phyloP scores from a whole-genome alignment of 495 filamentous ascomycete genomes.

The Penicillium atrosanguineum region DNA sequence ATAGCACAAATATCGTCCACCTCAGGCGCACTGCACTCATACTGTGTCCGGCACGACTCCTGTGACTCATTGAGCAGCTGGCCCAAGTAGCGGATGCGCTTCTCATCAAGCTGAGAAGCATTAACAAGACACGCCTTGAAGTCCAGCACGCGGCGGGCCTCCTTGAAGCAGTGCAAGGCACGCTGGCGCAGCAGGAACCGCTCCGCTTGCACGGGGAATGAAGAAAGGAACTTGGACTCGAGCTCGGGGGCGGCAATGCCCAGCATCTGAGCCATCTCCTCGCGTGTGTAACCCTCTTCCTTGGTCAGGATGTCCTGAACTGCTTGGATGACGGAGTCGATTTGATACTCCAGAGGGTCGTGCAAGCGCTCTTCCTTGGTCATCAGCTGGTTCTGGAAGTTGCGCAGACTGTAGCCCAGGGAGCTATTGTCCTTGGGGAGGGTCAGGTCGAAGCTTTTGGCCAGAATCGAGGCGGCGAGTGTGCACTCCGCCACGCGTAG shows the following conservation, averaged over 20 bases:
- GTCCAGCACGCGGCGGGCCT: constrained; percentile 80
- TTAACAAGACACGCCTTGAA: constrained; percentile 71
- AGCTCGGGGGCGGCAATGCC: constrained; percentile 67
- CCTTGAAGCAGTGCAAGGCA: constrained; percentile 84
- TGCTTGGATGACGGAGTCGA: constrained; percentile 64
- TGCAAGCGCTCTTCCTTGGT: constrained; percentile 55
- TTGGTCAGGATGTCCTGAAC: constrained; percentile 63
- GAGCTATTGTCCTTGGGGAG: constrained; percentile 81
- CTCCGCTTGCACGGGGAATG: constrained; percentile 84
- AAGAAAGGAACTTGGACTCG: constrained; percentile 69
- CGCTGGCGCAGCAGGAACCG: constrained; percentile 85
- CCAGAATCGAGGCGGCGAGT: constrained; percentile 76
- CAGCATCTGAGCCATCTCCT: constrained; percentile 77
- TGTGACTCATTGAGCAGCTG: constrained; percentile 87
- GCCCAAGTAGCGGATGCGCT: constrained; percentile 70
- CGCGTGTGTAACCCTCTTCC: constrained; percentile 80
- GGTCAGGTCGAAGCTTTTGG: constrained; percentile 57
- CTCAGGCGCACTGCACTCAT: constrained; percentile 88
- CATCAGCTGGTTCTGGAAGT: constrained; percentile 82
- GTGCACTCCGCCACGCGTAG: constrained; percentile 94
- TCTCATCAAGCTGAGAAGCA: constrained; percentile 50
- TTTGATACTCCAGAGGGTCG: constrained; percentile 60
- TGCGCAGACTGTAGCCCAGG: constrained; percentile 76
- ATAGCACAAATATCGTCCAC: constrained; percentile 83
- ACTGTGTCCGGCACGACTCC: constrained; percentile 74